phyloP scores from a whole-genome alignment of 345 rosid species.

The Linum tenue region DNA sequence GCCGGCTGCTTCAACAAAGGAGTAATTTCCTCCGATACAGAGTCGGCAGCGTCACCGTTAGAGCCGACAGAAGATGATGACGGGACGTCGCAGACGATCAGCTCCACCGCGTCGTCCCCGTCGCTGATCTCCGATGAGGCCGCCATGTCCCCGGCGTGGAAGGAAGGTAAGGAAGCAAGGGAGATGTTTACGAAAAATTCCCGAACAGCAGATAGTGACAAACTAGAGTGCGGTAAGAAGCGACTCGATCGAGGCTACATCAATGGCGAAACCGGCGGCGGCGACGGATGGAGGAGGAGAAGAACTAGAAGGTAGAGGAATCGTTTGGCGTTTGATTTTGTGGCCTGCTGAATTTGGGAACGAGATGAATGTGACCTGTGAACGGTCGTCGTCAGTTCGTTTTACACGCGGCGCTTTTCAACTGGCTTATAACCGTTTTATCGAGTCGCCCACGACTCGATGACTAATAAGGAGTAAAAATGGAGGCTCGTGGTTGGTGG shows the following conservation, averaged over 20 bases:
- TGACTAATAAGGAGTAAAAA: no score
- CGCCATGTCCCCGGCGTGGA: conserved; percentile 13
- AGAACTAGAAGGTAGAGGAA: neutral
- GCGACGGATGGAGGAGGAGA: neutral
- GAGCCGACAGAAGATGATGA: conserved; percentile 21
- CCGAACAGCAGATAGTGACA: no score
- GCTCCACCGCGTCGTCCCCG: conserved; percentile 50
- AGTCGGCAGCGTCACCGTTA: neutral
- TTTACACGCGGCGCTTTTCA: no score
- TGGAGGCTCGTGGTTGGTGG: no score
- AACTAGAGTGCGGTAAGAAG: no score
- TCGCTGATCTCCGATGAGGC: conserved; percentile 24
- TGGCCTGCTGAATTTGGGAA: neutral
- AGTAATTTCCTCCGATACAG: conserved; percentile 47
- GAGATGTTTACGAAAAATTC: no score
- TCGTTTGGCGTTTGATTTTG: neutral
- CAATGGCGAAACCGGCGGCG: neutral
- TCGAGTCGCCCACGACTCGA: no score
- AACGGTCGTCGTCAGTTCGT: neutral
- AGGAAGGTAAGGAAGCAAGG: no score
- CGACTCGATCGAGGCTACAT: no score
- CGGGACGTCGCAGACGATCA: conserved; percentile 39
- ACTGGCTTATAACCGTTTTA: no score
- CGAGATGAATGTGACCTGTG: neutral
- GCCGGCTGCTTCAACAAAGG: conserved; percentile 48